These are phyloP conservation scores for Chloranthus sessilifolius DNA, from an alignment of 164 flowering plant species.

Conservation along the genomic window DNA sequence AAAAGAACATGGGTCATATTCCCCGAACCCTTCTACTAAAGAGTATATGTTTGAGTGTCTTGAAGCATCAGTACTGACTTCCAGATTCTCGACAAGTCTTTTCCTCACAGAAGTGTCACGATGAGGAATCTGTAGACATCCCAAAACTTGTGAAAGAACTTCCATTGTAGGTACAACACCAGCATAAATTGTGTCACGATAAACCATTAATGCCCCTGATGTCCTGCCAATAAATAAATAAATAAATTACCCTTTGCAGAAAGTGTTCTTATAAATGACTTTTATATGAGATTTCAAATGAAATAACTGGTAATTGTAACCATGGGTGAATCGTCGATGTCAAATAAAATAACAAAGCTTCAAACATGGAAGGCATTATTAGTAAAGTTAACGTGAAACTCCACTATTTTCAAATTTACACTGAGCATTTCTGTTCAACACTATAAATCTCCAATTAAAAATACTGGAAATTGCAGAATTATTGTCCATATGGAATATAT, in stretches of 20 bases:
- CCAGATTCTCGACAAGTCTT: slow-evolving; percentile 62
- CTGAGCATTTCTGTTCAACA: too few species aligned
- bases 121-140: slow-evolving; percentile 85
- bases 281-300: too few species aligned
- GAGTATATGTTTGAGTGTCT: slow-evolving; percentile 47
- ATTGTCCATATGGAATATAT: too few species aligned
- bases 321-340: too few species aligned
- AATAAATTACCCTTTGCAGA: not conserved
- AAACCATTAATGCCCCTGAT: slow-evolving; percentile 52
- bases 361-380: too few species aligned
- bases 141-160: slow-evolving; percentile 65
- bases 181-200: slow-evolving; percentile 63
- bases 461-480: too few species aligned
- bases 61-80: slow-evolving; percentile 36
- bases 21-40: slow-evolving; percentile 85
- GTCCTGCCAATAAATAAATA: slow-evolving; percentile 52
- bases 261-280: not conserved
- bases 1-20: slow-evolving; percentile 85
- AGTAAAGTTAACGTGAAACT: too few species aligned
- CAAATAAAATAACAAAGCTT: too few species aligned
- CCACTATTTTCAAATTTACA: too few species aligned
- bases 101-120: slow-evolving; percentile 46
- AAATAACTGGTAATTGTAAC: too few species aligned
- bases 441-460: too few species aligned
- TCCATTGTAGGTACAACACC: slow-evolving; percentile 56